Conservation (phyloP, 257 asterid species). For the Anisodus tanguticus region DNA sequence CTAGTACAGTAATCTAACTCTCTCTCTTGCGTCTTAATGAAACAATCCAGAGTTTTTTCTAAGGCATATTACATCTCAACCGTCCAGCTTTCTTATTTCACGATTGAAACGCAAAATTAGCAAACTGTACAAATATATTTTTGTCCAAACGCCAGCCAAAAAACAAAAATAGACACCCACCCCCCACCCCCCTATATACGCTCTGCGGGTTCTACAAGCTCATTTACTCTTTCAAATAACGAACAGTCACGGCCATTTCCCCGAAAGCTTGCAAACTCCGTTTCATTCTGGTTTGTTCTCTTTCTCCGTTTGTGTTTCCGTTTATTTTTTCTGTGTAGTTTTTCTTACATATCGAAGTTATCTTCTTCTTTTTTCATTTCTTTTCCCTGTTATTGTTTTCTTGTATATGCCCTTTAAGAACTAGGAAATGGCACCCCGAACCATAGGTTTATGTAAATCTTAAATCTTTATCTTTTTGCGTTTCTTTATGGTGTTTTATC, state of each 20-base stretch:
- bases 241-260: background rate
- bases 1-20: too few relatives aligned
- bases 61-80: too few relatives aligned
- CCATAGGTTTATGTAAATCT: background rate
- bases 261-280: background rate
- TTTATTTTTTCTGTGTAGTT: background rate
- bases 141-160: background rate
- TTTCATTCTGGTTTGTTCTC: background rate
- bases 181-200: background rate
- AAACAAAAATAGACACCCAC: background rate
- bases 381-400: background rate
- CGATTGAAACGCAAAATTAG: too few relatives aligned
- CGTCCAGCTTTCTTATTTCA: too few relatives aligned
- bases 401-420: background rate
- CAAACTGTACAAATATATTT: background rate
- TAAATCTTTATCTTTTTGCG: background rate
- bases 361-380: background rate
- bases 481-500: background rate
- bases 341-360: background rate
- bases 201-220: background rate
- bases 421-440: background rate
- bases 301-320: background rate
- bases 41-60: too few relatives aligned
- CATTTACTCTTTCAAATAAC: background rate
- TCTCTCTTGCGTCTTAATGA: too few relatives aligned